Evolutionary conservation across 2,329 filamentous ascomycete species (phyloP).

Genomic region (Paecilomyces niveus): DNA sequence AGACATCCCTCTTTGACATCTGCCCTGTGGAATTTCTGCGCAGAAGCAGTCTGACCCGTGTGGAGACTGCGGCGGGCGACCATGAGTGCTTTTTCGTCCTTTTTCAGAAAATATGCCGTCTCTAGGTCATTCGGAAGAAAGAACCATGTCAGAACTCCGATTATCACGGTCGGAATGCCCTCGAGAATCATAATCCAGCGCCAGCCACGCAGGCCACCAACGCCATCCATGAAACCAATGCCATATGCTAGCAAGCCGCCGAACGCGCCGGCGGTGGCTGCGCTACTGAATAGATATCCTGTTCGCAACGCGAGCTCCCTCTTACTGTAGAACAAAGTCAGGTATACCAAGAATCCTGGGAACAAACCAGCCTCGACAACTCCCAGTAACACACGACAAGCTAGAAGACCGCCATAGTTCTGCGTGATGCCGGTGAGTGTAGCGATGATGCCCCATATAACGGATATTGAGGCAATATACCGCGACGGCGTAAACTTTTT

Average conservation of each 20-base stretch:
- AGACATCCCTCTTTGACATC: slow-evolving; percentile 61
- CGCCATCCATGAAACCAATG: slow-evolving; percentile 65
- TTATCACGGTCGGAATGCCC: slow-evolving; percentile 50
- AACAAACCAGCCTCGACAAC: slow-evolving; percentile 64
- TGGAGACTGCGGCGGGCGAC: slow-evolving; percentile 43
- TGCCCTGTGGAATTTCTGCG: slow-evolving; percentile 49
- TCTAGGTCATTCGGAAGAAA: slow-evolving; percentile 61
- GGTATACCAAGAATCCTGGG: slow-evolving; percentile 59
- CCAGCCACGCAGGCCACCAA: slow-evolving; percentile 60
- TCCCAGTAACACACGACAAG: slow-evolving; percentile 61
- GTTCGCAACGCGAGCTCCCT: slow-evolving; percentile 65
- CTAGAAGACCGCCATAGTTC: slow-evolving; percentile 59
- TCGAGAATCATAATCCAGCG: slow-evolving; percentile 60
- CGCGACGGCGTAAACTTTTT: slow-evolving; percentile 56
- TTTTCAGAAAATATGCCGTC: slow-evolving; percentile 54
- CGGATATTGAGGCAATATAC: slow-evolving; percentile 51
- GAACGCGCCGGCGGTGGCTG: slow-evolving; percentile 63
- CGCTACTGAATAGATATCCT: slow-evolving; percentile 59
- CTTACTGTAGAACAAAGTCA: slow-evolving; percentile 72
- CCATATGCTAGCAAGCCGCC: slow-evolving; percentile 68
- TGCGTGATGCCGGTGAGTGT: slow-evolving; percentile 57
- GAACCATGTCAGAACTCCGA: slow-evolving; percentile 51
- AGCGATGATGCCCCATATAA: slow-evolving; percentile 48
- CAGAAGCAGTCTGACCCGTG: slow-evolving; percentile 41
- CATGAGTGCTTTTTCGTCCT: slow-evolving; percentile 55